A percentile compares a stretch with the other conserved stretches of the same genome.
Evolutionary conservation across 106 monocot genomes (phyloP).

Genomic region (Acorus calamus): DNA sequence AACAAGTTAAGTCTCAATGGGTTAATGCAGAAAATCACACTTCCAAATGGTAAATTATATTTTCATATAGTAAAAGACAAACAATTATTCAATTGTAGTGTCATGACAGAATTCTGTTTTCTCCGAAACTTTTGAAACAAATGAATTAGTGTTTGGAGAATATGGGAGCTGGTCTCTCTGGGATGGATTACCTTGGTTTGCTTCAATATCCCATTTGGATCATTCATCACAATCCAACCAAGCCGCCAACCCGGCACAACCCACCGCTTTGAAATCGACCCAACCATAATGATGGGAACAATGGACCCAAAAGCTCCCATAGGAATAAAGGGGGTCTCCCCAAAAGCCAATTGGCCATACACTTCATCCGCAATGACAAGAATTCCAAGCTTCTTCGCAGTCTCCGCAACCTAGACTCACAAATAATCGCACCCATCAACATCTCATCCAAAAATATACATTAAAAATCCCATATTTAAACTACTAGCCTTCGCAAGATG

Average conservation of each 20-base stretch:
- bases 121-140: too few relatives aligned
- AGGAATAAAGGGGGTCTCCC: slow-evolving; percentile 47
- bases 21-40: too few relatives aligned
- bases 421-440: neutral
- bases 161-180: too few relatives aligned
- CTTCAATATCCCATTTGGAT: slow-evolving; percentile 45
- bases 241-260: slow-evolving; percentile 75
- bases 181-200: slow-evolving; percentile 39
- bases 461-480: neutral
- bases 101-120: too few relatives aligned
- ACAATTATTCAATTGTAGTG: too few relatives aligned
- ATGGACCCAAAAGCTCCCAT: slow-evolving; percentile 65
- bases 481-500: slow-evolving; percentile 40
- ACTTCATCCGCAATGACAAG: slow-evolving; percentile 63
- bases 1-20: neutral
- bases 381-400: slow-evolving; percentile 57
- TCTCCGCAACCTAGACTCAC: slow-evolving; percentile 32
- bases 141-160: too few relatives aligned
- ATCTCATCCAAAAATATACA: neutral
- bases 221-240: slow-evolving; percentile 56
- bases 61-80: too few relatives aligned
- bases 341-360: slow-evolving; percentile 45
- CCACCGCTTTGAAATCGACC: slow-evolving; percentile 77
- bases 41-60: too few relatives aligned
- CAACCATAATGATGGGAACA: slow-evolving; percentile 50